These are phyloP conservation scores for Calonectria hawksworthii DNA, from an alignment of 2,329 filamentous ascomycete genomes.

Conservation along the genomic window DNA sequence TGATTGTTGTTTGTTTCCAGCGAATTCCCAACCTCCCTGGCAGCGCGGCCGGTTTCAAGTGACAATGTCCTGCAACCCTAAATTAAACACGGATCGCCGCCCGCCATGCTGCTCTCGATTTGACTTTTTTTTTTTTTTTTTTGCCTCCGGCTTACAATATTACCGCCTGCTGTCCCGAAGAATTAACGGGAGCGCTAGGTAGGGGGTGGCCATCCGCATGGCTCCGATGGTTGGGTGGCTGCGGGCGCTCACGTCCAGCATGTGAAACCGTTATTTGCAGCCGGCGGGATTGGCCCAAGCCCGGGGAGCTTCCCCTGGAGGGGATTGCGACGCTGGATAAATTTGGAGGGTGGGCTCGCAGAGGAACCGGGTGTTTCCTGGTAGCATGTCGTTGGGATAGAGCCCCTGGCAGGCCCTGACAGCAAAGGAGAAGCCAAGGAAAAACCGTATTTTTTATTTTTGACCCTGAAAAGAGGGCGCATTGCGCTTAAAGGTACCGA, in stretches of 20 bases:
- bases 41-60: constrained; percentile 1
- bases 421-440: background rate
- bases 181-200: constrained; percentile 5
- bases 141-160: background rate
- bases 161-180: background rate
- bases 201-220: constrained; percentile 19
- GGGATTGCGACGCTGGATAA: constrained; percentile 7
- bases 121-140: background rate
- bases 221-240: constrained; percentile 31
- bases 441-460: constrained; percentile 1
- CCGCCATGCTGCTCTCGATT: constrained; percentile 6
- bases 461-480: background rate
- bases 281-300: constrained; percentile 33
- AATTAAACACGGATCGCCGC: constrained; percentile 15
- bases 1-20: constrained; percentile 6
- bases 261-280: constrained; percentile 34
- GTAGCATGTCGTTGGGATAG: constrained; percentile 1
- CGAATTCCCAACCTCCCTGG: background rate
- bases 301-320: constrained; percentile 12
- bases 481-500: background rate
- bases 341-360: constrained; percentile 1
- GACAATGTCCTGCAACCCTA: constrained; percentile 11
- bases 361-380: background rate
- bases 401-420: background rate
- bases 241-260: constrained; percentile 38